Evolutionary conservation across 805 yeast genomes (phyloP).

Genomic region (Candida qinlingensis): DNA sequence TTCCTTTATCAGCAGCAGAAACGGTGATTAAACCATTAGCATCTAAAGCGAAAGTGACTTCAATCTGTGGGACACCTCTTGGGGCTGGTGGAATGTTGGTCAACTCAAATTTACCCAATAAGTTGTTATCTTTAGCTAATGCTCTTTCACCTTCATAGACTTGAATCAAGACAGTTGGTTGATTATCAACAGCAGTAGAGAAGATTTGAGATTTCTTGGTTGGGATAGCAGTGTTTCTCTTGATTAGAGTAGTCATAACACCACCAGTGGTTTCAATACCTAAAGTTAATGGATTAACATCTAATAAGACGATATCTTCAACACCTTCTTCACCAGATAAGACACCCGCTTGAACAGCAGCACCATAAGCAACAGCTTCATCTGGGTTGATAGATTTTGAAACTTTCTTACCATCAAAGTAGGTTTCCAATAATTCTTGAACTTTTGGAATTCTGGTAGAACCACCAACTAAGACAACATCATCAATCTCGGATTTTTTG

Average conservation of each 20-base stretch:
- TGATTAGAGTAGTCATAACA: slow-evolving; percentile 92
- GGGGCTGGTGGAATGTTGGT: slow-evolving; percentile 88
- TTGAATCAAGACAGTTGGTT: slow-evolving; percentile 90
- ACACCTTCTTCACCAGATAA: slow-evolving; percentile 93
- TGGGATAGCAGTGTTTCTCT: slow-evolving; percentile 94
- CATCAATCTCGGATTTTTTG: slow-evolving; percentile 82
- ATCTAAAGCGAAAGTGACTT: slow-evolving; percentile 83
- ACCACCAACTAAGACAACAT: slow-evolving; percentile 97
- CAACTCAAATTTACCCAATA: slow-evolving; percentile 81
- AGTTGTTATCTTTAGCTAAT: slow-evolving; percentile 87
- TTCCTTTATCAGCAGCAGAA: slow-evolving; percentile 86
- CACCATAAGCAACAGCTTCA: slow-evolving; percentile 99
- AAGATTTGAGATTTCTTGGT: slow-evolving; percentile 92
- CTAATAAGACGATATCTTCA: slow-evolving; percentile 83
- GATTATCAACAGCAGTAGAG: slow-evolving; percentile 95
- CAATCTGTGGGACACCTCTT: slow-evolving; percentile 88
- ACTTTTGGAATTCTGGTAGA: slow-evolving; percentile 99
- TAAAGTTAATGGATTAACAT: slow-evolving; percentile 88
- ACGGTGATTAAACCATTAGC: slow-evolving; percentile 87
- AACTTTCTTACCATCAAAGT: slow-evolving; percentile 91
- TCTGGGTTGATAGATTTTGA: slow-evolving; percentile 98
- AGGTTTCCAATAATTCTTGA: slow-evolving; percentile 85
- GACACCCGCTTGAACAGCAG: slow-evolving; percentile 99
- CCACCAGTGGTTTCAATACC: slow-evolving; percentile 98
- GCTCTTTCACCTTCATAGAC: slow-evolving; percentile 97